A percentile compares a stretch with the other conserved stretches of the same genome.
Evolutionary conservation across 768 basidiomycete genomes (phyloP).

Genomic region (Brasilioporus rufonigricans): DNA sequence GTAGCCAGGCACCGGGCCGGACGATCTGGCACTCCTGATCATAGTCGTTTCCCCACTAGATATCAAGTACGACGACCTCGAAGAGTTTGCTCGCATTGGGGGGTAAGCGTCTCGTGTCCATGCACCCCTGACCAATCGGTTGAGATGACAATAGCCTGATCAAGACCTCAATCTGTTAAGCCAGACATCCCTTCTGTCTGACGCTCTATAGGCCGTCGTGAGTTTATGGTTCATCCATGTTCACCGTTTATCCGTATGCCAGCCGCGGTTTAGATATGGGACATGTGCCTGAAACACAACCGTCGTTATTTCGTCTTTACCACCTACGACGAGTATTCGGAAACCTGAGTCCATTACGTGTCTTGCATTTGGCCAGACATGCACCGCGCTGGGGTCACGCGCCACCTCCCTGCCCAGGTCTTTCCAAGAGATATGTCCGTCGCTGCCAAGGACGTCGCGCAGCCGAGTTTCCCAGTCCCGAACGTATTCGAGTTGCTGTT

Average conservation of each 20-base stretch:
- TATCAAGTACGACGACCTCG: too few species aligned
- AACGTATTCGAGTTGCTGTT: slow-evolving; percentile 12
- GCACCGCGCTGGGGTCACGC: too few species aligned
- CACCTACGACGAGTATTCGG: slow-evolving; percentile 5
- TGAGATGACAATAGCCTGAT: not conserved
- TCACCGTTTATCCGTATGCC: not conserved
- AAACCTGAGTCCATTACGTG: too few species aligned
- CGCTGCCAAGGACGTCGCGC: not conserved
- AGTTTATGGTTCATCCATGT: not conserved
- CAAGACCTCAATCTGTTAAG: slow-evolving; percentile 1
- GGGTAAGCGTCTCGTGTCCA: too few species aligned
- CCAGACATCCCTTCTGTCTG: not conserved
- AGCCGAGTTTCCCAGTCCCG: not conserved
- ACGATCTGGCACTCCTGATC: too few species aligned
- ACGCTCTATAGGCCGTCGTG: slow-evolving; percentile 15
- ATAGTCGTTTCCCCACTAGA: too few species aligned
- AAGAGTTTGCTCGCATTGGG: too few species aligned
- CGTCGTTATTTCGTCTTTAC: slow-evolving; percentile 17
- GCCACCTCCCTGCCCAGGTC: too few species aligned
- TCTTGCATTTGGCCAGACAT: too few species aligned
- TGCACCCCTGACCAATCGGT: too few species aligned
- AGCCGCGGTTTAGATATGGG: slow-evolving; percentile 13
- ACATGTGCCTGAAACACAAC: slow-evolving; percentile 6
- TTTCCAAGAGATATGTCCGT: not conserved
- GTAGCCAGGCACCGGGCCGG: too few species aligned